Evolutionary conservation across 345 rosid species (phyloP).

Genomic region (Syzygium oleosum): DNA sequence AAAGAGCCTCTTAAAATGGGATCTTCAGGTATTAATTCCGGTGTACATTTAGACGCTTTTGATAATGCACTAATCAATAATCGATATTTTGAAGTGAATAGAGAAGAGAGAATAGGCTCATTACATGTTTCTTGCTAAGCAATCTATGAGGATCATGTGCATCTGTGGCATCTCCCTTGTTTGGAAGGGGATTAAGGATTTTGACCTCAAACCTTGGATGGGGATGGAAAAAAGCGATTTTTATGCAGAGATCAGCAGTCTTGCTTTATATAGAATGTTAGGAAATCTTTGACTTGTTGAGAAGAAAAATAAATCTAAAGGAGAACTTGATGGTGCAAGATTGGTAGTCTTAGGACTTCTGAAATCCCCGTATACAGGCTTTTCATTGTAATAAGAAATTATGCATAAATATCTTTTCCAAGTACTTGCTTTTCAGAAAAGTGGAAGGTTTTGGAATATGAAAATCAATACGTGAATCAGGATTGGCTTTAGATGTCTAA

Average conservation of each 20-base stretch:
- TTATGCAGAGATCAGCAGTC: not conserved
- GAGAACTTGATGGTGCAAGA: not conserved
- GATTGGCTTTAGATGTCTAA: not conserved
- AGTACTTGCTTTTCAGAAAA: not conserved
- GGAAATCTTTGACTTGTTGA: not conserved
- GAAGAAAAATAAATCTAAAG: not conserved
- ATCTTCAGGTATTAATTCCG: slow-evolving; percentile 60
- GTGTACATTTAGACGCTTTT: not conserved
- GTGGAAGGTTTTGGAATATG: not conserved
- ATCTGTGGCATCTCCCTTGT: not conserved
- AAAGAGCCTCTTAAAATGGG: slow-evolving; percentile 77
- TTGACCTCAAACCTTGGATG: not conserved
- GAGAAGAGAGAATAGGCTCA: not conserved
- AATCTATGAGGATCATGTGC: not conserved
- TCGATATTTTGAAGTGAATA: not conserved
- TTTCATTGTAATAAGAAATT: not conserved
- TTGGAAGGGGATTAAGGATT: not conserved
- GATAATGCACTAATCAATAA: not conserved
- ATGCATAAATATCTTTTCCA: not conserved
- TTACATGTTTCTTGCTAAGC: not conserved
- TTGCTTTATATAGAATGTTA: not conserved
- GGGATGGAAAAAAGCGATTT: not conserved
- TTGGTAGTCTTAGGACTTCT: not conserved
- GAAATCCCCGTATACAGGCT: not conserved
- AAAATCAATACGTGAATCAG: not conserved